A percentile compares a stretch with the other conserved stretches of the same genome.
phyloP scores from a whole-genome alignment of 495 filamentous ascomycete species.

The Penicillium goetzii region DNA sequence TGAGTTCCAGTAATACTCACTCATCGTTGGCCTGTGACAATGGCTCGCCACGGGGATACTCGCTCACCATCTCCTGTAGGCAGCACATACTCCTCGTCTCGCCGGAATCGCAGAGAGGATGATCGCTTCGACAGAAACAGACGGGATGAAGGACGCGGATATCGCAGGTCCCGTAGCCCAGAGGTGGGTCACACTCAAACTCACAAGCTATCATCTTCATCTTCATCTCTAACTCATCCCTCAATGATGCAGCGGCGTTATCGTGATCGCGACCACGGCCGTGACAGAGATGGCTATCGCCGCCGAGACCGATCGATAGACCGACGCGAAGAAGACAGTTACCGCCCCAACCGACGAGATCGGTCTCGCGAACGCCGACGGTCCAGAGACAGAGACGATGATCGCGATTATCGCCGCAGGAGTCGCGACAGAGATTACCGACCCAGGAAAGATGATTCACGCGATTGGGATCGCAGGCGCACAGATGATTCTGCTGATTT shows the following conservation, averaged over 20 bases:
- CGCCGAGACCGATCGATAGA: slow-evolving; percentile 77
- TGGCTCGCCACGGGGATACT: slow-evolving; percentile 90
- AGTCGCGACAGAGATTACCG: slow-evolving; percentile 77
- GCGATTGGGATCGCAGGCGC: slow-evolving; percentile 68
- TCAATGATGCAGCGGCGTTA: slow-evolving; percentile 56
- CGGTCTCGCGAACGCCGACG: slow-evolving; percentile 67
- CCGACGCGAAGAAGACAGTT: slow-evolving; percentile 68
- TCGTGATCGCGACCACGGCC: slow-evolving; percentile 60
- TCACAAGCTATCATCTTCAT: neutral
- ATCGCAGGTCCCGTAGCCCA: slow-evolving; percentile 71
- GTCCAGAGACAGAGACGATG: slow-evolving; percentile 60
- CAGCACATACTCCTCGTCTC: slow-evolving; percentile 78
- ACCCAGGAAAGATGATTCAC: slow-evolving; percentile 78
- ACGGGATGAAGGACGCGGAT: slow-evolving; percentile 63
- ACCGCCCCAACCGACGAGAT: slow-evolving; percentile 62
- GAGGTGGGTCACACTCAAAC: slow-evolving; percentile 60
- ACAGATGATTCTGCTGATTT: slow-evolving; percentile 80
- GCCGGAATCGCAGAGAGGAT: slow-evolving; percentile 73
- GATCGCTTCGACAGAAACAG: slow-evolving; percentile 69
- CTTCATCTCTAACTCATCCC: slow-evolving; percentile 34
- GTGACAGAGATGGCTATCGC: slow-evolving; percentile 63
- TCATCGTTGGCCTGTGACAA: slow-evolving; percentile 68
- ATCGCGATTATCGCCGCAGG: slow-evolving; percentile 63
- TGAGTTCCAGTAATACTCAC: slow-evolving; percentile 64
- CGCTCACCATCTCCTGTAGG: slow-evolving; percentile 96